Evolutionary conservation across 345 rosid genomes (phyloP), one percentile per base, ranked within the genome.

Genomic region (Bretschneidera sinensis): DNA sequence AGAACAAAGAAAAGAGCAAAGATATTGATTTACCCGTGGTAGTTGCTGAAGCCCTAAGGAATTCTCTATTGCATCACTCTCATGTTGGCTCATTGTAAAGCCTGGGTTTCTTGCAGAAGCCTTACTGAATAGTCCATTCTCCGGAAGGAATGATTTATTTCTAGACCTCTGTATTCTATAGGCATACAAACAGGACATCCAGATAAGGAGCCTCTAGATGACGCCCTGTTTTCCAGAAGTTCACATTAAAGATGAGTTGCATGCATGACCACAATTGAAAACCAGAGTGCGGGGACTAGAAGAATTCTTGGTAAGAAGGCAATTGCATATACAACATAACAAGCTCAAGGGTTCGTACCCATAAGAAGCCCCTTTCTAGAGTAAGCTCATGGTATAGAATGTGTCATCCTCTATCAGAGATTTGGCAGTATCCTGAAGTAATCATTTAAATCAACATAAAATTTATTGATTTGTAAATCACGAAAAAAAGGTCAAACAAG

Each of bases 181-280:
- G 96, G 84, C 82, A 88, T 74, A 73, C 99, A 94, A 60, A 90
- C 67, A 23, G 99, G 97, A 74, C 97, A 94, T 54, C 97, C 97
- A 24, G 86, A 80, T 52, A 78, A 63, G 34, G 73, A 55, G 60
- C 64, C 76, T 59, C 68, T 78, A 65, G 74, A 55, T 25, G 87
- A 75, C 9, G 79, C 33, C 67, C 79, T 97, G 17, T 70, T 79
- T 75, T 86, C 99, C 55, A 76, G 75, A 24, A 78, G 54, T 76
- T 88, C 96, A 61, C 99, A 94, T 50, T 90, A 86, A 73, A 88
- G 78, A 82, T 94, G 99, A 63, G 91, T 83, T 51, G 96, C 91
- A n/a, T n/a, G n/a, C n/a, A 48, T 94, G 99, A 57, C 99, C 97
- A 63, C 99, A 94, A 73, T 60, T 82, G 79, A 88, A 94, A 56